Percentiles rank a stretch among this genome's conserved stretches.
Evolutionary conservation across 345 rosid species (phyloP).

Genomic region (Syzygium aqueum): DNA sequence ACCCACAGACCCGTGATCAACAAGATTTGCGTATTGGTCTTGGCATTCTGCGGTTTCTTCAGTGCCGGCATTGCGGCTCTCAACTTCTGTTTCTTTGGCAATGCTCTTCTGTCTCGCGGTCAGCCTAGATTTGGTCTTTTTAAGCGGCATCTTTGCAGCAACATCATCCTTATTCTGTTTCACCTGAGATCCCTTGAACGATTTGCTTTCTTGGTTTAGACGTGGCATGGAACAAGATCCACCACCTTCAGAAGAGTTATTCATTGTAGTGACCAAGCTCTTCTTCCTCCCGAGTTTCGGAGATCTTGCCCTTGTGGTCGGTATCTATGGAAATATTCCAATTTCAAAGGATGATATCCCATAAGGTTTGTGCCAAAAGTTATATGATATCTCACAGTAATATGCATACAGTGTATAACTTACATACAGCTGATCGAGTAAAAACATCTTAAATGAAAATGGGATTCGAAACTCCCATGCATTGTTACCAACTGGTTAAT

Average conservation of each 20-base stretch:
- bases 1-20: constrained; percentile 14
- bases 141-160: constrained; percentile 32
- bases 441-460: not conserved
- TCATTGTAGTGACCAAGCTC: constrained; percentile 25
- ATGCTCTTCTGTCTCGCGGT: constrained; percentile 11
- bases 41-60: constrained; percentile 25
- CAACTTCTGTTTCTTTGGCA: constrained; percentile 5
- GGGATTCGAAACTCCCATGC: not conserved
- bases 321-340: constrained; percentile 38
- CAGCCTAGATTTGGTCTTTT: constrained; percentile 35
- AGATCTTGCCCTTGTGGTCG: constrained; percentile 78
- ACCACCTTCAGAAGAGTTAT: constrained; percentile 24
- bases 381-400: not conserved
- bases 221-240: constrained; percentile 18
- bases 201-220: constrained; percentile 16
- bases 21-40: constrained; percentile 10
- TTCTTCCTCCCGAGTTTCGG: constrained; percentile 94
- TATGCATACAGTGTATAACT: not conserved
- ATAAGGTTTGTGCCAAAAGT: not conserved
- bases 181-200: constrained; percentile 26
- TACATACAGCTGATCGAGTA: not conserved
- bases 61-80: constrained; percentile 5
- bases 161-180: constrained; percentile 26
- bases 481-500: not conserved
- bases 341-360: not conserved